Conservation (phyloP, 106 monocot genomes). For the Agapanthus africanus region DNA sequence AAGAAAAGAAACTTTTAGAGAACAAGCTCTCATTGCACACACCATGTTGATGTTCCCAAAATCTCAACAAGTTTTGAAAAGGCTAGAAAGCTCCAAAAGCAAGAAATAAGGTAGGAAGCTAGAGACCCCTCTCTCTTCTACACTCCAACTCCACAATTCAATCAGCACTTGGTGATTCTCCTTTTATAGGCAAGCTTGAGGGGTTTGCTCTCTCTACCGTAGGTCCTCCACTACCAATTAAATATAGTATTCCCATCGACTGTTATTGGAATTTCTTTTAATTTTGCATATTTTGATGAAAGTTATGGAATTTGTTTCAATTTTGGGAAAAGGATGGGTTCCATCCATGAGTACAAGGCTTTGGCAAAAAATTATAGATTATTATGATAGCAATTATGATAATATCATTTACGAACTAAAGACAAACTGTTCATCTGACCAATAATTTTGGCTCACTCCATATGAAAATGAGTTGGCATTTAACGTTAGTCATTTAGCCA, state of each 20-base stretch:
- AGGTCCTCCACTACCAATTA: slow-evolving; percentile 14
- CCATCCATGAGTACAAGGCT: no score
- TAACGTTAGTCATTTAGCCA: no score
- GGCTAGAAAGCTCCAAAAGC: background rate
- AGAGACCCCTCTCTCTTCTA: background rate
- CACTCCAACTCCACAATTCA: slow-evolving; percentile 1
- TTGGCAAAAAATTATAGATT: no score
- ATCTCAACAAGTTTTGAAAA: background rate
- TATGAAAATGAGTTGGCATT: no score
- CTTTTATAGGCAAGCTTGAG: slow-evolving; percentile 8
- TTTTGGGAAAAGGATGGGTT: no score
- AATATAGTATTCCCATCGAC: background rate
- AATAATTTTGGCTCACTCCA: no score
- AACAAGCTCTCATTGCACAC: slow-evolving; percentile 2
- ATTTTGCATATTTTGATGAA: background rate
- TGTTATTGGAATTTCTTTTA: background rate
- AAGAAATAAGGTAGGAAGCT: background rate
- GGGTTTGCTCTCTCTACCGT: background rate
- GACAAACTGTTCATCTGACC: background rate
- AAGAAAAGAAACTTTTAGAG: background rate
- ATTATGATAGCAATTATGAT: no score
- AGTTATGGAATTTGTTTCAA: no score
- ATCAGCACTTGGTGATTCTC: background rate
- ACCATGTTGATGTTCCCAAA: slow-evolving; percentile 7
- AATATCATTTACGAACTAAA: background rate